These are phyloP conservation scores for Torulaspora pretoriensis DNA, from an alignment of 1,139 yeast species.

Conservation along the genomic window DNA sequence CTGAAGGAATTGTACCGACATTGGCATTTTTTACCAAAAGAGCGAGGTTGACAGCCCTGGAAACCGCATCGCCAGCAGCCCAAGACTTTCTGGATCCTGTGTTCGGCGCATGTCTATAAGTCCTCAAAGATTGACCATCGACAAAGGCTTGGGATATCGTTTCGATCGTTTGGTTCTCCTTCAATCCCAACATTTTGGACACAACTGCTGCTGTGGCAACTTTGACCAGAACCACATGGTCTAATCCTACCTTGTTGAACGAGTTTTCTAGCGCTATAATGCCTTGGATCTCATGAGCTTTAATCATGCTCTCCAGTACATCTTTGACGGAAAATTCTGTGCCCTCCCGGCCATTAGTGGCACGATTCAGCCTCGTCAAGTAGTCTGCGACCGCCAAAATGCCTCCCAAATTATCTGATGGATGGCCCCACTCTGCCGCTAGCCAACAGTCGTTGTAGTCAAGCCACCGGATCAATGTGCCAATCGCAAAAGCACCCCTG, in stretches of 20 bases:
- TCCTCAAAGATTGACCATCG: constrained; percentile 55
- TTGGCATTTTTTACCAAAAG: constrained; percentile 50
- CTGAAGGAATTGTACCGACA: constrained; percentile 52
- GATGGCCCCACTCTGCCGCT: constrained; percentile 67
- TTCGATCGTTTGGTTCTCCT: constrained; percentile 48
- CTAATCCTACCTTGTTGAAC: constrained; percentile 55
- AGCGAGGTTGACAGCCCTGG: constrained; percentile 56
- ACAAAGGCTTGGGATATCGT: constrained; percentile 58
- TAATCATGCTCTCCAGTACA: constrained; percentile 51
- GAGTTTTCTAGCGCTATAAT: constrained; percentile 54
- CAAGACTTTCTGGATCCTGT: constrained; percentile 60
- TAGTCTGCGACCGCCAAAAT: constrained; percentile 56
- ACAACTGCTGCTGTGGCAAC: constrained; percentile 61
- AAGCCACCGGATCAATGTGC: constrained; percentile 55
- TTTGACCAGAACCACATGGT: constrained; percentile 55
- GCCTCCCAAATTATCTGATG: constrained; percentile 57
- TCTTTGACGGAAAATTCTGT: constrained; percentile 46
- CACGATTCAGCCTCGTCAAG: constrained; percentile 46
- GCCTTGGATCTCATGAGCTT: constrained; percentile 62
- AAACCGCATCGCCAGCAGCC: constrained; percentile 64
- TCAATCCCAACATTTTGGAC: constrained; percentile 48
- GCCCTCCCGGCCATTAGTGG: constrained; percentile 40
- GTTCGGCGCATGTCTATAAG: constrained; percentile 60
- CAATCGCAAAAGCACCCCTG: constrained; percentile 54
- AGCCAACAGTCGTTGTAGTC: constrained; percentile 62